Conservation (phyloP, 1,284 basidiomycete species). For the Garcileccinum viscosum region DNA sequence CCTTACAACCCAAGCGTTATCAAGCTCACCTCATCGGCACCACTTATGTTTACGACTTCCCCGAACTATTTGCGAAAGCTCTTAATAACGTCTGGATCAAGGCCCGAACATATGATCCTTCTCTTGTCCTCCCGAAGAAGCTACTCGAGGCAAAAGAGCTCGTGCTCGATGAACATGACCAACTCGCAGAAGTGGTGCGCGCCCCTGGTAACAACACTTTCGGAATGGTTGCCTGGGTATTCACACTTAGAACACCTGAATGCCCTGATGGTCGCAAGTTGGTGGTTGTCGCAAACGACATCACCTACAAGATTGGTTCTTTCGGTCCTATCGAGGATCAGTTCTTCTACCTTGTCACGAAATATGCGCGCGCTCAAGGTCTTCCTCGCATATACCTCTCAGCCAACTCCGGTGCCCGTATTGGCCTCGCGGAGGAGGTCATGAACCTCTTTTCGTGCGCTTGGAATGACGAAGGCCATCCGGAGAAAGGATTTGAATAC, state of each 20-base stretch:
- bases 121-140: conserved; percentile 77
- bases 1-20: conserved; percentile 98
- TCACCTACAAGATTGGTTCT: conserved; percentile 98
- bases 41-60: conserved; percentile 99
- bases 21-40: conserved; percentile 99
- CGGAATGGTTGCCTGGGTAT: conserved; percentile 99
- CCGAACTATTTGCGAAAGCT: conserved; percentile 97
- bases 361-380: conserved; percentile 89
- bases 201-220: conserved; percentile 93
- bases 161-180: conserved; percentile 92
- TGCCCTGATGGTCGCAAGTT: conserved; percentile 88
- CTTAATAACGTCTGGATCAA: conserved; percentile 92
- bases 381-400: conserved; percentile 97
- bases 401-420: conserved; percentile 97
- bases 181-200: conserved; percentile 88
- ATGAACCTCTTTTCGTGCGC: conserved; percentile 90
- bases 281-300: conserved; percentile 96
- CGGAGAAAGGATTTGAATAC: conserved; percentile 97
- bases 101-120: conserved; percentile 68
- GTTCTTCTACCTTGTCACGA: conserved; percentile 95
- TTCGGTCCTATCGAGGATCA: conserved; percentile 97
- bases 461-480: conserved; percentile 82
- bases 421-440: conserved; percentile 94
- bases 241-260: conserved; percentile 92
- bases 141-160: conserved; percentile 88